Base-by-base conservation (phyloP, 352 stramenopile genomes). In the Pythium grandisporangium region DNA sequence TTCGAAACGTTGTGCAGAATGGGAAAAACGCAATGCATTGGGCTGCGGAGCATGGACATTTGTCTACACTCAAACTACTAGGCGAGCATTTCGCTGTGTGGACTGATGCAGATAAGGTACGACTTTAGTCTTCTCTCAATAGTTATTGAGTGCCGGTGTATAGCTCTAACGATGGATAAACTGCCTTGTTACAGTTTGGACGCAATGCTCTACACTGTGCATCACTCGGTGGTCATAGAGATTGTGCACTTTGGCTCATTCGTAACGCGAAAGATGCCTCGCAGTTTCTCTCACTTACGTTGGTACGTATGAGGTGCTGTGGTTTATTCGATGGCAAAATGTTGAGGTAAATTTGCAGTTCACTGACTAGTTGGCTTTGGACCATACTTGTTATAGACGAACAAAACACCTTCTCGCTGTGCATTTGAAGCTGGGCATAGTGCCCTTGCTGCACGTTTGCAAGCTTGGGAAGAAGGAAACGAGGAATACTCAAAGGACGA, bases 11-110 rank as follows among this genome's bases (percentile, higher is more conserved):
- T 32, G 8, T 36, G 30, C 34, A 92, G 79, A 90, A 93, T 40
- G 79, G 79, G 38, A 93, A 93, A 44, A 93, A 93, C 34, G 79
- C 79, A 13, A 80, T 93, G 70, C 79, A 93, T 37, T 93, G 77
- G 75, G 79, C 79, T 13, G 76, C 79, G 1, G 76, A 88, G 40
- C 73, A 74, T 21, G 74, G 79, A 0, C 79, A 93, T 40, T 54
- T 93, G 33, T 77, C 65, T 23, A 80, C 76, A 7, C 47, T 93
- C n/a, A 89, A 88, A 53, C 55, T 93, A 8, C 48, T 93, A 16
- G 73, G 70, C 22, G 79, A 93, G 26, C 60, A 88, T 23, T 90
- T 90, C 25, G 48, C 50, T 4, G 49, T 88, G 8, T 93, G 79
- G 76, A 90, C 73, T 1, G 76, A 90, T 40, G 56, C 61, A 7